phyloP scores from a whole-genome alignment of 768 basidiomycete species.

The Leccinum boreale region DNA sequence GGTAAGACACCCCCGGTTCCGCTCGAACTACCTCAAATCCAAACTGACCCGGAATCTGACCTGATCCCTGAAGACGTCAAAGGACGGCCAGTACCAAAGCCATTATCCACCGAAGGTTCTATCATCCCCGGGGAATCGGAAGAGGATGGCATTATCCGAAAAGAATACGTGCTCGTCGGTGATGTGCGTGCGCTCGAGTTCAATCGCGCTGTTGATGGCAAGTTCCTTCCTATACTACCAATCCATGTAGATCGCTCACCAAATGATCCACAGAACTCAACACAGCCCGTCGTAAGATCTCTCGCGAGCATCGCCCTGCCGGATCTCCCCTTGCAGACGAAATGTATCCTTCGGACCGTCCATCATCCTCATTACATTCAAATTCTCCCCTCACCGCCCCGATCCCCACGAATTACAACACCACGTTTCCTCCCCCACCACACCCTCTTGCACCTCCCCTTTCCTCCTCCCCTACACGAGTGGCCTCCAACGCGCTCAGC shows the following conservation, averaged over 20 bases:
- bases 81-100: slow-evolving; percentile 15
- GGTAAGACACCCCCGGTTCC: slow-evolving; percentile 14
- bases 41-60: slow-evolving; percentile 10
- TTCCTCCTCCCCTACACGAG: slow-evolving; percentile 66
- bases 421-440: slow-evolving; percentile 69
- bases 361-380: slow-evolving; percentile 24
- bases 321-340: slow-evolving; percentile 50
- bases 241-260: slow-evolving; percentile 9
- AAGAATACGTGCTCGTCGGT: slow-evolving; percentile 93
- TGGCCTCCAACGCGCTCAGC: slow-evolving; percentile 70
- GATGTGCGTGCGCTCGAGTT: slow-evolving; percentile 90
- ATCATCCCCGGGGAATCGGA: slow-evolving; percentile 81
- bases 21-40: slow-evolving; percentile 13
- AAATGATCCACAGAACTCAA: slow-evolving; percentile 52
- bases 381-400: slow-evolving; percentile 23
- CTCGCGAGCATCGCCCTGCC: slow-evolving; percentile 53
- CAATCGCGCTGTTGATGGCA: slow-evolving; percentile 88
- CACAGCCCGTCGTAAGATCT: slow-evolving; percentile 52
- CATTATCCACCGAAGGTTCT: slow-evolving; percentile 55
- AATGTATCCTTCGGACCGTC: slow-evolving; percentile 35
- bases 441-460: slow-evolving; percentile 49
- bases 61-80: slow-evolving; percentile 10
- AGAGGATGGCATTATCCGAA: slow-evolving; percentile 73
- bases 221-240: slow-evolving; percentile 19
- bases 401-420: slow-evolving; percentile 30